These are phyloP conservation scores for Chimonanthus praecox DNA, from an alignment of 164 flowering plant species.

Conservation along the genomic window DNA sequence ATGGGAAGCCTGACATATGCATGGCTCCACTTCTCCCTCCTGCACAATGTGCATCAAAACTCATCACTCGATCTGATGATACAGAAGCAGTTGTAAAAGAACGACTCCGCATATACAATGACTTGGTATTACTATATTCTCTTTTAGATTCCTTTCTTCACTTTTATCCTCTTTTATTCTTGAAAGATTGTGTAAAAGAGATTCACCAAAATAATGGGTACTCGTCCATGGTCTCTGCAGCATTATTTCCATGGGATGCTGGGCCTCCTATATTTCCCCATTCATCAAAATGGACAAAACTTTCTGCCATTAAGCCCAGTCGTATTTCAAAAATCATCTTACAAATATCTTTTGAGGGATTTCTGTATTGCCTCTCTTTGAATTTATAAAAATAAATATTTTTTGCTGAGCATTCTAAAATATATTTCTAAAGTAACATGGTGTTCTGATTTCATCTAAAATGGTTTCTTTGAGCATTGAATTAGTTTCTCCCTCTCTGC, in stretches of 20 bases:
- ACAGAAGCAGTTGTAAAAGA: slow-evolving; percentile 78
- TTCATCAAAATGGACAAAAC: too few species aligned
- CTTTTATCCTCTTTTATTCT: neutral
- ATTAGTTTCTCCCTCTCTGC: slow-evolving; percentile 21
- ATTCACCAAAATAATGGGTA: neutral
- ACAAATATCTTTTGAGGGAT: neutral
- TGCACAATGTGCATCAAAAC: slow-evolving; percentile 68
- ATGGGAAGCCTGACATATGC: slow-evolving; percentile 68
- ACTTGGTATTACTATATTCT: slow-evolving; percentile 45
- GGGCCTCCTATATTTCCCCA: too few species aligned
- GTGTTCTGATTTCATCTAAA: neutral
- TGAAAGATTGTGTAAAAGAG: neutral
- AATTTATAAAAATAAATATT: neutral
- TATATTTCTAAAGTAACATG: too few species aligned
- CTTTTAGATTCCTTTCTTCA: too few species aligned
- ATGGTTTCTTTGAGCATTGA: neutral
- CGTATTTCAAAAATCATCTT: neutral
- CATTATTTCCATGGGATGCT: too few species aligned
- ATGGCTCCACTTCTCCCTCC: slow-evolving; percentile 97
- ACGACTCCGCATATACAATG: slow-evolving; percentile 67
- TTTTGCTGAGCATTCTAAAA: neutral
- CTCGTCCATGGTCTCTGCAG: neutral
- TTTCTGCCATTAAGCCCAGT: too few species aligned
- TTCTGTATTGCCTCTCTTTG: neutral
- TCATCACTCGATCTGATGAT: slow-evolving; percentile 83